Conservation (phyloP, 2,329 filamentous ascomycete genomes). For the Exophiala sp. region DNA sequence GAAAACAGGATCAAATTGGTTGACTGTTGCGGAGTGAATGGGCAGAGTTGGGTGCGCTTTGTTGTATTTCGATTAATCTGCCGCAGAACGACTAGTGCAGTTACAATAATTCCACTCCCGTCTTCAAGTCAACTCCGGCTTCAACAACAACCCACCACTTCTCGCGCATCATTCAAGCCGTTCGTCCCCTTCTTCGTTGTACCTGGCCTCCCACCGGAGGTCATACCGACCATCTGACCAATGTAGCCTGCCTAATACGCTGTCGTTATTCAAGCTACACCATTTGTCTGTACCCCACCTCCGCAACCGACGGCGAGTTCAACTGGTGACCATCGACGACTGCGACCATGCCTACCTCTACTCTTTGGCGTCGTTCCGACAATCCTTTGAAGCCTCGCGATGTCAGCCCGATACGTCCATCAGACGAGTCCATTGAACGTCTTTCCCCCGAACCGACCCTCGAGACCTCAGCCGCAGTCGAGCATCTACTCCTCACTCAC, state of each 20-base stretch:
- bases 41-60: neutral
- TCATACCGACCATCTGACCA: slow-evolving; percentile 11
- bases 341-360: slow-evolving; percentile 26
- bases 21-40: neutral
- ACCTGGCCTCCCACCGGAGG: slow-evolving; percentile 18
- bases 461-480: slow-evolving; percentile 7
- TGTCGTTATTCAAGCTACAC: slow-evolving; percentile 5
- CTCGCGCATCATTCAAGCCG: slow-evolving; percentile 3
- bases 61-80: neutral
- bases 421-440: slow-evolving; percentile 22
- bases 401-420: slow-evolving; percentile 22
- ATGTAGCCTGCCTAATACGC: slow-evolving; percentile 20
- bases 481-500: slow-evolving; percentile 2
- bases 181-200: slow-evolving; percentile 7
- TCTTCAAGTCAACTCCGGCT: slow-evolving; percentile 13
- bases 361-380: slow-evolving; percentile 23
- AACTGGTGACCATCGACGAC: slow-evolving; percentile 4
- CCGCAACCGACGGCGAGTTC: slow-evolving; percentile 16
- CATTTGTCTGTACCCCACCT: slow-evolving; percentile 19
- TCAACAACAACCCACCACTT: slow-evolving; percentile 13
- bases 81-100: neutral
- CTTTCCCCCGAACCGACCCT: slow-evolving; percentile 25
- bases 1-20: neutral
- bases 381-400: slow-evolving; percentile 12
- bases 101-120: slow-evolving; percentile 3